Conservation (phyloP, 2,329 filamentous ascomycete genomes). For the Purpureocillium lavendulum region DNA sequence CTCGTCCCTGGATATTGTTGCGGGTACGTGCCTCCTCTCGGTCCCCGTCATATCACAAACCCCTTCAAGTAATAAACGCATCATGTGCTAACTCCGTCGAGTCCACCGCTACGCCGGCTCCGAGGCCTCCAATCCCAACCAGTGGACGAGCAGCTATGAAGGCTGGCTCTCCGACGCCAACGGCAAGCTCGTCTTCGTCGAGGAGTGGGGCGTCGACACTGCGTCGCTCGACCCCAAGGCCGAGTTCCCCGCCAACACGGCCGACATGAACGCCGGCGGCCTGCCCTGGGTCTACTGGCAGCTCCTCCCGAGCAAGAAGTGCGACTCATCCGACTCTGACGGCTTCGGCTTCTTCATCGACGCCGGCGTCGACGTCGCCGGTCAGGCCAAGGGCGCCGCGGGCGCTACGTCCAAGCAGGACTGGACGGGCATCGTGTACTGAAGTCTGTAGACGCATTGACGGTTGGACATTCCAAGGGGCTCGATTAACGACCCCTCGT, state of each 20-base stretch:
- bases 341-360: slow-evolving; percentile 8
- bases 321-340: slow-evolving; percentile 2
- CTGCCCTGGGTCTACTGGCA: slow-evolving; percentile 21
- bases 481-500: no score
- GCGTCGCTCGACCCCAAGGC: slow-evolving; percentile 4
- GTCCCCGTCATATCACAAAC: background rate
- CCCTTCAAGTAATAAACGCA: no score
- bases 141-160: slow-evolving; percentile 15
- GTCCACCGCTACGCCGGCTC: slow-evolving; percentile 16
- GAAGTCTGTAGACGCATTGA: no score
- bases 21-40: slow-evolving; percentile 2
- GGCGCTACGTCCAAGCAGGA: slow-evolving; percentile 6
- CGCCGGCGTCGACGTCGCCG: slow-evolving; percentile 6
- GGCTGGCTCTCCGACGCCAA: slow-evolving; percentile 14
- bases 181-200: slow-evolving; percentile 20
- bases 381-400: slow-evolving; percentile 5
- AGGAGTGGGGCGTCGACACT: slow-evolving; percentile 16
- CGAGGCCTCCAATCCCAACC: slow-evolving; percentile 4
- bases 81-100: no score
- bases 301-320: slow-evolving; percentile 13
- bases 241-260: slow-evolving; percentile 16
- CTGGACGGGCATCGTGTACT: slow-evolving; percentile 9
- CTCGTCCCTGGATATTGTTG: slow-evolving; percentile 14
- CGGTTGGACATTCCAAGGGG: no score
- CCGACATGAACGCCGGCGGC: slow-evolving; percentile 18